Conservation (phyloP, 2,329 filamentous ascomycete species). For the Trematosphaeria pertusa region DNA sequence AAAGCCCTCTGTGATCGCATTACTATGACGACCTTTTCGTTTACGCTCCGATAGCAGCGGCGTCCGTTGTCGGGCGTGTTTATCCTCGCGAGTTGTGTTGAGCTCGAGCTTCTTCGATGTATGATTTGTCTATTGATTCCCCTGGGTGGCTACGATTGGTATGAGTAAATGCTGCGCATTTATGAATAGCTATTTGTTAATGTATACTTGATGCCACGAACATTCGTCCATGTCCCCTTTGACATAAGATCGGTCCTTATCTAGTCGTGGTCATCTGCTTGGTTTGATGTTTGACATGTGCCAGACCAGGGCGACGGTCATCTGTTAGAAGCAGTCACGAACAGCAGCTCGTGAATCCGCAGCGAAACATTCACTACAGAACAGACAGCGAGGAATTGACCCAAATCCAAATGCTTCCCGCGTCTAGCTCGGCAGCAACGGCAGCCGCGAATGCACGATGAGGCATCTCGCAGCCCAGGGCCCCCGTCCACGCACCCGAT, state of each 20-base stretch:
- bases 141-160: constrained; percentile 3
- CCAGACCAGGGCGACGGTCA: too few relatives aligned
- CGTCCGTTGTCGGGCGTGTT: too few relatives aligned
- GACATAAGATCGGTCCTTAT: too few relatives aligned
- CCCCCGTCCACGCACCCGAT: not conserved
- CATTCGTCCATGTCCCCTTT: not conserved
- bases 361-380: too few relatives aligned
- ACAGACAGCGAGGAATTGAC: too few relatives aligned
- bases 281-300: not conserved
- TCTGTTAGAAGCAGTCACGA: not conserved
- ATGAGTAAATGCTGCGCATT: constrained; percentile 3
- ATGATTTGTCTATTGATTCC: constrained; percentile 13
- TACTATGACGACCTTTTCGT: too few relatives aligned
- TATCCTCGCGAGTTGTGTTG: too few relatives aligned
- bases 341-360: too few relatives aligned
- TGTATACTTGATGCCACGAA: not conserved
- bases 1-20: constrained; percentile 35
- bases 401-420: too few relatives aligned
- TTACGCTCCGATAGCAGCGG: too few relatives aligned
- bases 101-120: constrained; percentile 3
- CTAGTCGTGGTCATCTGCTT: not conserved
- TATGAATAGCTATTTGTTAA: not conserved
- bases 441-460: not conserved
- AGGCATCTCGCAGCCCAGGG: not conserved
- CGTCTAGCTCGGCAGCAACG: not conserved